Evolutionary conservation across 2,329 filamentous ascomycete genomes (phyloP).

Genomic region (Penicillium sclerotigenum): DNA sequence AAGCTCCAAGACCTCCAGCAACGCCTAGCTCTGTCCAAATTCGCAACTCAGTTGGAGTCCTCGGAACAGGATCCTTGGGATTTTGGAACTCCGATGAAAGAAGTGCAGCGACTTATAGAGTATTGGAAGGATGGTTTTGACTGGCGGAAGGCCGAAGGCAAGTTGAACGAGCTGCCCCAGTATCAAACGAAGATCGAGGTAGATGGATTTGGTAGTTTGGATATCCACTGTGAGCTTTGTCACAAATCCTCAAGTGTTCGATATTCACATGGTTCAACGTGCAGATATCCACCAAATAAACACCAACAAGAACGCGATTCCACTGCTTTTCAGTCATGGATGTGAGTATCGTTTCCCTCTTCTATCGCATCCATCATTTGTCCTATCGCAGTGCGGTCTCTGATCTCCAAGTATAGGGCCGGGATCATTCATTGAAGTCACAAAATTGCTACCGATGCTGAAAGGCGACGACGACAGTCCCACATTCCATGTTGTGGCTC

Average conservation of each 20-base stretch:
- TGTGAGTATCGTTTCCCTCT: slow-evolving; percentile 43
- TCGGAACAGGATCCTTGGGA: slow-evolving; percentile 19
- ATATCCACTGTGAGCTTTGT: slow-evolving; percentile 54
- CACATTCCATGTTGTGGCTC: slow-evolving; percentile 54
- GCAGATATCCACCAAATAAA: slow-evolving; percentile 56
- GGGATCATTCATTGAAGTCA: slow-evolving; percentile 62
- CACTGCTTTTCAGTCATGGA: slow-evolving; percentile 66
- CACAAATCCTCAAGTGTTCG: neutral
- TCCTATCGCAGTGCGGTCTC: neutral
- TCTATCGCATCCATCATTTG: neutral
- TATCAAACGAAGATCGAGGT: slow-evolving; percentile 55
- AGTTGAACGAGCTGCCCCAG: slow-evolving; percentile 61
- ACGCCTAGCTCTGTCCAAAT: slow-evolving; percentile 17
- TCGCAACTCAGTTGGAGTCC: slow-evolving; percentile 19
- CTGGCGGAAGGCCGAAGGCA: slow-evolving; percentile 60
- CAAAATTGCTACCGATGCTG: slow-evolving; percentile 46
- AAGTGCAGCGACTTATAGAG: slow-evolving; percentile 49
- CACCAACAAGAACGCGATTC: slow-evolving; percentile 54
- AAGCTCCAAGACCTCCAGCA: slow-evolving; percentile 18
- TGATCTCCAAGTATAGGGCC: slow-evolving; percentile 45
- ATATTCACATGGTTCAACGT: neutral
- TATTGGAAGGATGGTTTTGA: slow-evolving; percentile 59
- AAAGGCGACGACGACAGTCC: slow-evolving; percentile 36
- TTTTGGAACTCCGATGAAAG: slow-evolving; percentile 17
- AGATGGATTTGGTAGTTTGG: slow-evolving; percentile 57